These are phyloP conservation scores for Schrenkiella parvula DNA, from an alignment of 345 rosid genomes.

Conservation along the genomic window DNA sequence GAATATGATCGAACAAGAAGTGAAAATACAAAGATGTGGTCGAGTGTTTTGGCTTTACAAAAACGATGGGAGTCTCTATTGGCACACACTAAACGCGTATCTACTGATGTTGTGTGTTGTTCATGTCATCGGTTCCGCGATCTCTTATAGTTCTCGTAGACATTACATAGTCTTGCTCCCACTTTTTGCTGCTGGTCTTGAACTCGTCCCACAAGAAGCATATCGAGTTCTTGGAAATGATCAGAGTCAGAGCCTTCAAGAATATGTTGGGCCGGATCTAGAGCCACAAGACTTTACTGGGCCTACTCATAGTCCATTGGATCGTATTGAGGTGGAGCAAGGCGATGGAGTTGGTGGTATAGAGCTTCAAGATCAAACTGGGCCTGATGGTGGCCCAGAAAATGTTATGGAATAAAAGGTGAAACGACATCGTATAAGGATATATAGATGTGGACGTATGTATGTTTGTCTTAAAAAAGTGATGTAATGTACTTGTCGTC, in stretches of 20 bases:
- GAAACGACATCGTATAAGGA: not conserved
- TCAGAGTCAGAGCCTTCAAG: not conserved
- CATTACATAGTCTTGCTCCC: slow-evolving; percentile 24
- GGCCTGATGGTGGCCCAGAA: not conserved
- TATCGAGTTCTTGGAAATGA: slow-evolving; percentile 4
- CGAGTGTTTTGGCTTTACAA: slow-evolving; percentile 23
- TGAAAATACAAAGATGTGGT: slow-evolving; percentile 13
- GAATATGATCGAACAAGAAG: slow-evolving; percentile 8
- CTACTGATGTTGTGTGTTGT: slow-evolving; percentile 1
- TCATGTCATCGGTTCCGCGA: slow-evolving; percentile 7
- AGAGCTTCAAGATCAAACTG: too few species aligned
- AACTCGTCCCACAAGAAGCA: slow-evolving; percentile 26
- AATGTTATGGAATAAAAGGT: not conserved
- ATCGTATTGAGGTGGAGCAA: not conserved
- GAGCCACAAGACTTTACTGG: not conserved
- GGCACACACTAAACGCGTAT: slow-evolving; percentile 23
- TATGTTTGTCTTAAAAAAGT: not conserved
- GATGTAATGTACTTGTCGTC: not conserved
- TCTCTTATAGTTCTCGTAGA: slow-evolving; percentile 9
- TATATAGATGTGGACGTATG: not conserved
- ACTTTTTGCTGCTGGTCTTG: slow-evolving; percentile 24
- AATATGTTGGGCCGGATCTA: not conserved
- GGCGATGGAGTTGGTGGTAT: not conserved
- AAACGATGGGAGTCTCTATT: slow-evolving; percentile 14
- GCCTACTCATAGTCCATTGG: not conserved